These are phyloP conservation scores for Hyaloscypha finlandica DNA, from an alignment of 495 filamentous ascomycete genomes.

Conservation along the genomic window DNA sequence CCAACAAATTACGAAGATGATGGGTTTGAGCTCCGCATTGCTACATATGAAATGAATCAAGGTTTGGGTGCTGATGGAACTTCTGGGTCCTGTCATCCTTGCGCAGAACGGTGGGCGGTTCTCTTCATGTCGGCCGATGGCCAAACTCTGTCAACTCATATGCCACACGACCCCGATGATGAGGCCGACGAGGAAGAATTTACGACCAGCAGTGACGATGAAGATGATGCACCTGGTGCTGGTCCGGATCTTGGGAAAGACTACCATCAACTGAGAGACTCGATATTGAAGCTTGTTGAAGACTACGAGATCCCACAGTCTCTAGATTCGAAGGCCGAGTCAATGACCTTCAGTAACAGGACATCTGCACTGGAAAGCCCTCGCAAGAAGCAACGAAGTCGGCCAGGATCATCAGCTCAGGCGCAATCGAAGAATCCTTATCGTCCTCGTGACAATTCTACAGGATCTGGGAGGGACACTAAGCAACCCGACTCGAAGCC, in stretches of 20 bases:
- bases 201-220: slow-evolving; percentile 62
- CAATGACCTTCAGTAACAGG: slow-evolving; percentile 65
- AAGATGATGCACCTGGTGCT: slow-evolving; percentile 65
- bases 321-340: slow-evolving; percentile 52
- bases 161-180: slow-evolving; percentile 71
- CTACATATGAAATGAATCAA: slow-evolving; percentile 66
- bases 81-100: slow-evolving; percentile 67
- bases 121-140: slow-evolving; percentile 76
- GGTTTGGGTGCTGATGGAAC: slow-evolving; percentile 59
- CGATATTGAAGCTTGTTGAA: slow-evolving; percentile 77
- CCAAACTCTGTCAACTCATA: slow-evolving; percentile 64
- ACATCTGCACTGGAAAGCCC: slow-evolving; percentile 37
- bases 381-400: slow-evolving; percentile 28
- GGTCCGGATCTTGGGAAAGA: slow-evolving; percentile 74
- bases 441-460: slow-evolving; percentile 42
- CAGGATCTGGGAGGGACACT: slow-evolving; percentile 28
- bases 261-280: slow-evolving; percentile 80
- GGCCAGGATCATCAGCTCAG: slow-evolving; percentile 25
- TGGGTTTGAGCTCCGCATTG: slow-evolving; percentile 54
- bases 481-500: slow-evolving; percentile 31
- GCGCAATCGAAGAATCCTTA: slow-evolving; percentile 55
- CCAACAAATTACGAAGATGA: slow-evolving; percentile 55
- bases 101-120: slow-evolving; percentile 72
- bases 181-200: slow-evolving; percentile 64
- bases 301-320: slow-evolving; percentile 74